Percentiles rank a stretch among this genome's conserved stretches.
phyloP scores from a whole-genome alignment of 1,139 yeast genomes.

The Scheffersomyces illinoinensis region DNA sequence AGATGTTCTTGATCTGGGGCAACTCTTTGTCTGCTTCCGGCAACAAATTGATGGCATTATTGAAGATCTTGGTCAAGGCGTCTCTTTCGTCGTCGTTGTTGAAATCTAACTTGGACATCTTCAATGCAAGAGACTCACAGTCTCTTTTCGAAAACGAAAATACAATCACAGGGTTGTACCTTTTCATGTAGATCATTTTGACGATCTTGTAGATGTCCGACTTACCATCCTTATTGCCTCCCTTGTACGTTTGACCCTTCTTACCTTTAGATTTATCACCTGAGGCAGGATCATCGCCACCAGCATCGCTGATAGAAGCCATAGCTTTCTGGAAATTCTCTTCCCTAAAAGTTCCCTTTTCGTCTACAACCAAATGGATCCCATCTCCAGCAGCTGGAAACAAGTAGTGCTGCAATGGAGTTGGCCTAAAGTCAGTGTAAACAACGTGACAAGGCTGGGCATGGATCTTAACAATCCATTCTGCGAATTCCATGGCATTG shows the following conservation, averaged over 20 bases:
- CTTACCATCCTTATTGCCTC: constrained; percentile 81
- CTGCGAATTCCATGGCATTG: constrained; percentile 97
- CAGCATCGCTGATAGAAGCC: constrained; percentile 82
- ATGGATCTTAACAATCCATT: constrained; percentile 96
- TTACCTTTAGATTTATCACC: constrained; percentile 60
- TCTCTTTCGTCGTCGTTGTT: constrained; percentile 91
- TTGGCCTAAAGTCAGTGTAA: constrained; percentile 97
- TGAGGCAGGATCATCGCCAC: constrained; percentile 81
- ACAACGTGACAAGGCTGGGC: constrained; percentile 98
- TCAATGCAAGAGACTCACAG: constrained; percentile 90
- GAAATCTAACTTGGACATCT: constrained; percentile 93
- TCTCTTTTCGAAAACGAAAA: constrained; percentile 96
- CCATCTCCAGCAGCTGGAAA: constrained; percentile 99
- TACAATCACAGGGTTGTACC: constrained; percentile 96
- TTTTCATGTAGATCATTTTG: constrained; percentile 94
- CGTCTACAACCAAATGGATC: constrained; percentile 95
- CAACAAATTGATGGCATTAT: constrained; percentile 81
- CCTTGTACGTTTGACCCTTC: constrained; percentile 84
- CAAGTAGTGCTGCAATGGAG: constrained; percentile 94
- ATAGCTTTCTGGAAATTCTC: constrained; percentile 98
- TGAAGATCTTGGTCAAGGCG: constrained; percentile 82
- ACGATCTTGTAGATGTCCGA: constrained; percentile 96
- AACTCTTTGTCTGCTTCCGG: constrained; percentile 90
- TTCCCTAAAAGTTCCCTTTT: constrained; percentile 92
- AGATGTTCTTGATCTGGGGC: constrained; percentile 89